Base-by-base conservation (phyloP, 371 early-diverging fungal species). In the Rhizopus microsporus region DNA sequence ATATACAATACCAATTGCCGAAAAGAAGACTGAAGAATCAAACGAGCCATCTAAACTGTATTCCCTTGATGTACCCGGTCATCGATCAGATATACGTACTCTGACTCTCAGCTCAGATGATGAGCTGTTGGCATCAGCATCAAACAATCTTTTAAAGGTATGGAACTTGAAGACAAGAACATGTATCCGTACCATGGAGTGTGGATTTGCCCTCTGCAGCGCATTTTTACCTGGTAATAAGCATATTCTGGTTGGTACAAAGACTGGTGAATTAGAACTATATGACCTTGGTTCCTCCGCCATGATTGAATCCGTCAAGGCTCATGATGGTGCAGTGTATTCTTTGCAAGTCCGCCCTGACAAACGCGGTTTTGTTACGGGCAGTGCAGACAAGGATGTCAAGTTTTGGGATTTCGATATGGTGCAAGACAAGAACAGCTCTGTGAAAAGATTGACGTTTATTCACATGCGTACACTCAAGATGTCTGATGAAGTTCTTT, bases 351-450 rank as follows among this genome's bases (percentile, higher is more conserved):
- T 96, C 16, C 87, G 87, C n/a, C 92, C 94, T 3, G 97, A 96
- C 59, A 83, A 87, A 50, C 84, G 87, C 55, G 96, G 98, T 12
- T 71, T 98, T 55, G 90, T 88, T 37, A 92, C 97, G 0, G 98
- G 98, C 30, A 85, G 91, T 60, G 94, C 91, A 4, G 98, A 97
- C 74, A 93, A 96, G 68, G 85, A 90, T 46, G 95, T 96, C 69
- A 97, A 95, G 77, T 96, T 97, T 67, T 98, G 97, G 97, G 94
- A 94, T 67, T 93, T 97, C 68, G 83, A 83, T 45, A 72, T 83
- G 69, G 60, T 76, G 13, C 77, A 75, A 40, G 56, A 71, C 33
- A 71, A 68, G 43, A 40, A 54, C 40, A 68, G 56, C 15, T 42
- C 60, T 23, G 56, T 67, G 32, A 83, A 86, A 49, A 79, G 87